Evolutionary conservation across 257 asterid genomes (phyloP), one percentile per base, ranked within the genome.

Genomic region (Thymus quinquecostatus): DNA sequence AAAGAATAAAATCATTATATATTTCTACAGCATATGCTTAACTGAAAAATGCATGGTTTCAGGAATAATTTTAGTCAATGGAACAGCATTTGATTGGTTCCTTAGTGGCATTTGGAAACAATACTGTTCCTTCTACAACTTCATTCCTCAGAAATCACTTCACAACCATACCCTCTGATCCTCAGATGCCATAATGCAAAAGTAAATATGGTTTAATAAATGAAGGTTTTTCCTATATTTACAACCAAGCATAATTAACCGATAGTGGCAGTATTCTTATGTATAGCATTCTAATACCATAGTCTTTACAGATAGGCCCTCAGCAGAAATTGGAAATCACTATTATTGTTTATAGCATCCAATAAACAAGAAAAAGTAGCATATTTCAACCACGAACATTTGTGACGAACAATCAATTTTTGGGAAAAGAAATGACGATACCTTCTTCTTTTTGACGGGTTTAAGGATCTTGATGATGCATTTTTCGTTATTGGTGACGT

Each of bases 361-460:
- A 29, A 56, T 2, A 28, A 44, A n/a, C 60, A 45, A 36, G 44
- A 53, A 67, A 12, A 4, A 50, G 21, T 45, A 49, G 3, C 41
- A 73, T 8, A 4, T 30, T 10, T 32, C 41, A 10, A 10, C 34
- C 11, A 59, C 14, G 28, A 58, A 56, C 29, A 4, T 44, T 14
- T 12, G 2, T 30, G 51, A 34, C 6, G 9, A 64, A 30, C 48
- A 47, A 58, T 53, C 8, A 14, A 69, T 11, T 8, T 12, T 6
- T 6, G 5, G 32, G 1, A 10, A 68, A 34, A 10, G 1, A n/a
- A 56, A 53, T 63, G 21, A 72, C 10, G 10, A 88, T 12, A 90
- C 97, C 97, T 92, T 92, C 64, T 88, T 92, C 88, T 90, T 92
- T 87, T 92, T 92, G 64, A 92, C 98, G 9, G 98, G 98, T 78